Percentiles rank a stretch among this genome's conserved stretches.
These are phyloP conservation scores for Podila horticola DNA, from an alignment of 192 early-diverging fungal species.

Conservation along the genomic window DNA sequence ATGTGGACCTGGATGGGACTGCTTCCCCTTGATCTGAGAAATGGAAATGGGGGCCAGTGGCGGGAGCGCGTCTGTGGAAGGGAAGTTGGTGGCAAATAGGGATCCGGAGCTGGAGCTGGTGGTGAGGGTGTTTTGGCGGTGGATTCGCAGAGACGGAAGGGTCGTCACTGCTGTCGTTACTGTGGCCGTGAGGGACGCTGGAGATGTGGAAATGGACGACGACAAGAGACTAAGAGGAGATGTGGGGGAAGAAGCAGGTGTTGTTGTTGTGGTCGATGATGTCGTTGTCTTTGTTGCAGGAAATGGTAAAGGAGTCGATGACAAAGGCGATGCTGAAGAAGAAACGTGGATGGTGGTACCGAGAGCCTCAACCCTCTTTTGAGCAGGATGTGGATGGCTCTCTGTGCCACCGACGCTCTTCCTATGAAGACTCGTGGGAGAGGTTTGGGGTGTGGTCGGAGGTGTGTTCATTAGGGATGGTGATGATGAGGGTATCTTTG, in stretches of 20 bases:
- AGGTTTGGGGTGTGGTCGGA: neutral
- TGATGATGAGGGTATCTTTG: neutral
- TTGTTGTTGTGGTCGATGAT: constrained; percentile 1
- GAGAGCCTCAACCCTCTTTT: neutral
- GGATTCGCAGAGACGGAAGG: neutral
- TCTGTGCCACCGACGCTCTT: neutral
- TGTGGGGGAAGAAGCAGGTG: neutral
- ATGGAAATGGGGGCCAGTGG: neutral
- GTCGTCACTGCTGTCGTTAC: constrained; percentile 4
- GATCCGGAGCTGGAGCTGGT: neutral
- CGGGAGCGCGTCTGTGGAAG: neutral
- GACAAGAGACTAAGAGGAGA: neutral
- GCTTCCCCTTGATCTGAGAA: neutral
- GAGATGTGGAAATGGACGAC: neutral
- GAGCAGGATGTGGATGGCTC: neutral
- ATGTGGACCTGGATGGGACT: too few species aligned
- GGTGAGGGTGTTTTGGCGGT: neutral
- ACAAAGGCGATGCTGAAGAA: neutral
- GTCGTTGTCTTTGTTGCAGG: constrained; percentile 7
- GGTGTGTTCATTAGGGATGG: neutral
- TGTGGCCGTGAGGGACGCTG: constrained; percentile 2
- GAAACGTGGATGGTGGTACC: neutral
- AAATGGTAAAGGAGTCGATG: constrained; percentile 3
- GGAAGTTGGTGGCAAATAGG: neutral
- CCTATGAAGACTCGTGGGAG: neutral